phyloP scores from a whole-genome alignment of 257 asterid genomes.

The Solanum megistacrolobum region DNA sequence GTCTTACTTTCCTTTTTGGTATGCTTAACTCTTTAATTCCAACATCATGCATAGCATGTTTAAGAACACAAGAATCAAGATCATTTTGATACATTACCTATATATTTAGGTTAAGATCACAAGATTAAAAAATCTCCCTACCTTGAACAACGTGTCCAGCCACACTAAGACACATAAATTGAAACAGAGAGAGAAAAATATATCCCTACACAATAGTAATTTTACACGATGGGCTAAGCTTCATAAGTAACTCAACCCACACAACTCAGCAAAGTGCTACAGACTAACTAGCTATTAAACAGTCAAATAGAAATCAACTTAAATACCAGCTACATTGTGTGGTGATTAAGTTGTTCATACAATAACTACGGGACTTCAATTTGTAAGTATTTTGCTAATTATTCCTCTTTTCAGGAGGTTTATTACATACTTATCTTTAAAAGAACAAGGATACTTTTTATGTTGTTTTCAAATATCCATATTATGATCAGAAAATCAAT shows the following conservation, averaged over 20 bases:
- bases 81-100: background rate
- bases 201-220: background rate
- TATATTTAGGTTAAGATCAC: background rate
- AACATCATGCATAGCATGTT: background rate
- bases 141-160: background rate
- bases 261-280: background rate
- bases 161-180: background rate
- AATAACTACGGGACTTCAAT: background rate
- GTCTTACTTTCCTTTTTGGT: background rate
- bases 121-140: background rate
- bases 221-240: background rate
- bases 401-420: background rate
- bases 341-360: background rate
- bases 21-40: background rate
- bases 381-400: background rate
- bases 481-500: background rate
- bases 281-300: background rate
- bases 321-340: background rate
- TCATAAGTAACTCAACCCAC: background rate
- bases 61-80: background rate
- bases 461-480: background rate
- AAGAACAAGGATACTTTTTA: background rate
- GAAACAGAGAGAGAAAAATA: background rate
- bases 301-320: background rate
- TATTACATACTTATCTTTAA: background rate